These are phyloP conservation scores for Musa itinerans DNA, from an alignment of 176 grass and related monocot genomes.

Conservation along the genomic window DNA sequence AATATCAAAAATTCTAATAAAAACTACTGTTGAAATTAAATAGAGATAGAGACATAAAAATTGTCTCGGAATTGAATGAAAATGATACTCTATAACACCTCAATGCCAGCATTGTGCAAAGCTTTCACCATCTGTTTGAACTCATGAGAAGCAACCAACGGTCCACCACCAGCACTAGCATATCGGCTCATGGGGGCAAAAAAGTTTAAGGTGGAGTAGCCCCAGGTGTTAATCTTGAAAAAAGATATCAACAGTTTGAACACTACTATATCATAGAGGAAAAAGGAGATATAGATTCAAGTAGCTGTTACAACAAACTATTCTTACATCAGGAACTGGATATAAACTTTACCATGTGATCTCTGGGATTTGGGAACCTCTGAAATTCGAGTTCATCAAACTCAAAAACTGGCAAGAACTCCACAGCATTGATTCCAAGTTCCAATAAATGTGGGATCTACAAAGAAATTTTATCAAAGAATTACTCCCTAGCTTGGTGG, in stretches of 20 bases:
- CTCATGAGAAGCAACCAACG: slow-evolving; percentile 67
- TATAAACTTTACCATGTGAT: slow-evolving; percentile 74
- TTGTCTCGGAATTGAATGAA: background rate
- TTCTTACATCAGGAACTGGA: background rate
- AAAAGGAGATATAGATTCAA: background rate
- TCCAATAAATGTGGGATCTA: slow-evolving; percentile 96
- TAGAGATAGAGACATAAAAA: slow-evolving; percentile 2
- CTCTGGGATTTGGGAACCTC: slow-evolving; percentile 75
- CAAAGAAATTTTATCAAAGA: slow-evolving; percentile 29
- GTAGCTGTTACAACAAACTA: background rate
- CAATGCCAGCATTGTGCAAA: slow-evolving; percentile 93
- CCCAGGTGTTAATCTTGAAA: slow-evolving; percentile 94
- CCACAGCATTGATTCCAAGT: slow-evolving; percentile 92
- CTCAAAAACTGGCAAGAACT: slow-evolving; percentile 91
- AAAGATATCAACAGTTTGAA: slow-evolving; percentile 19
- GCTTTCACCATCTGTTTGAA: slow-evolving; percentile 95
- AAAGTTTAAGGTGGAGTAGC: slow-evolving; percentile 97
- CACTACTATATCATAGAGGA: background rate
- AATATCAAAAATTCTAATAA: slow-evolving; percentile 12
- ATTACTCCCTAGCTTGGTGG: background rate
- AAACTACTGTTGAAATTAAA: background rate
- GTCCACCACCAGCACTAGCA: slow-evolving; percentile 92
- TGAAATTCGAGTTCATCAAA: slow-evolving; percentile 94
- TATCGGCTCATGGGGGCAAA: slow-evolving; percentile 99
- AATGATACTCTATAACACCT: slow-evolving; percentile 30